These are phyloP conservation scores for Trametes maxima DNA, from an alignment of 768 basidiomycete species.

Conservation along the genomic window DNA sequence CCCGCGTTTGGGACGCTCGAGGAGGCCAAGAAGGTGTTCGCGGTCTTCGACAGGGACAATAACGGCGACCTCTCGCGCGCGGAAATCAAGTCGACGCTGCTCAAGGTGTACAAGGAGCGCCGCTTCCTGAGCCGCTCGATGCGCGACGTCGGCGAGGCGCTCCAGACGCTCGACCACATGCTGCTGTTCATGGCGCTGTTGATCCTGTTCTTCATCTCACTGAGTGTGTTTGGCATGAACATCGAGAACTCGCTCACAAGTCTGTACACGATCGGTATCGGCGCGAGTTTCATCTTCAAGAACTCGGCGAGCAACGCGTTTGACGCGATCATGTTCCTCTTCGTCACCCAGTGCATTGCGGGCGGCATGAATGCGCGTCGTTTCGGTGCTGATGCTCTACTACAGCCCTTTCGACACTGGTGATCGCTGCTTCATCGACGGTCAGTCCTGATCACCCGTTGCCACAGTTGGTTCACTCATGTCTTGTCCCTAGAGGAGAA, in stretches of 20 bases:
- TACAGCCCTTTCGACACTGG: constrained; percentile 78
- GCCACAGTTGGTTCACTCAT: neutral
- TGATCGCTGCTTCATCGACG: constrained; percentile 76
- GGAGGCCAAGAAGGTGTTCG: constrained; percentile 68
- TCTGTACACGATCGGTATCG: constrained; percentile 72
- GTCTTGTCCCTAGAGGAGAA: constrained; percentile 51
- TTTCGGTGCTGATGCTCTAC: constrained; percentile 12
- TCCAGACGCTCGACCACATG: constrained; percentile 64
- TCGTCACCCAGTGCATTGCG: constrained; percentile 74
- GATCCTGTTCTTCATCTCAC: constrained; percentile 70
- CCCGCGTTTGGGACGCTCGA: constrained; percentile 63
- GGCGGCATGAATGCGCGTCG: neutral
- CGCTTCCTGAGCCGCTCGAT: constrained; percentile 74
- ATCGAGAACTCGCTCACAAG: constrained; percentile 68
- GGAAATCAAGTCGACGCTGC: constrained; percentile 71
- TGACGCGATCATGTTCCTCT: constrained; percentile 80
- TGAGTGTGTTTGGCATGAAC: constrained; percentile 72
- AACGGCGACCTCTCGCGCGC: constrained; percentile 75
- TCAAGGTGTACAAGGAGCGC: constrained; percentile 79
- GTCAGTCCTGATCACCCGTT: constrained; percentile 34
- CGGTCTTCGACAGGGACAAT: constrained; percentile 73
- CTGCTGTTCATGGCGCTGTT: constrained; percentile 63
- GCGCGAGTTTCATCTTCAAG: constrained; percentile 82
- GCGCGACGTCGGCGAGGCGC: constrained; percentile 71
- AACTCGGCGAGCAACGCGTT: constrained; percentile 70